These are phyloP conservation scores for Penicillium psychrosexuale DNA, from an alignment of 2,329 filamentous ascomycete species.

Conservation along the genomic window DNA sequence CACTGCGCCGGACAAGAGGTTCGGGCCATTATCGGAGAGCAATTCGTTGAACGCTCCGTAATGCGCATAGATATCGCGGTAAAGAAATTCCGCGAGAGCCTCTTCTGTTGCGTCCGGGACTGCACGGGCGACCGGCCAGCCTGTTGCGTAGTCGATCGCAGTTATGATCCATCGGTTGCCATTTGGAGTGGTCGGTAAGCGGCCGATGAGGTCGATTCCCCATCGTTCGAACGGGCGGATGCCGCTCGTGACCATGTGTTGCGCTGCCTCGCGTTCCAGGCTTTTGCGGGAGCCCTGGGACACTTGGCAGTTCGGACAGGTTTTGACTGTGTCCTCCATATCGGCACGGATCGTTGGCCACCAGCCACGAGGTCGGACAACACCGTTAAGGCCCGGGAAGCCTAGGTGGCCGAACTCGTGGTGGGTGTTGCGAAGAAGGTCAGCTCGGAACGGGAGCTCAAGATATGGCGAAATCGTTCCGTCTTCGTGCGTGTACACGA, in stretches of 20 bases:
- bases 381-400: background rate
- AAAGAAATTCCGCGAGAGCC: too few relatives aligned
- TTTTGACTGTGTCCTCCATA: background rate
- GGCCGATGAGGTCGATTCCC: background rate
- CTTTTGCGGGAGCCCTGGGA: background rate
- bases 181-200: background rate
- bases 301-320: background rate
- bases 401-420: too few relatives aligned
- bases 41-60: background rate
- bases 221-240: background rate
- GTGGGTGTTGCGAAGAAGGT: background rate
- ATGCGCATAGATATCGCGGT: slow-evolving; percentile 1
- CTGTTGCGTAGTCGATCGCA: background rate
- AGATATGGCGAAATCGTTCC: background rate
- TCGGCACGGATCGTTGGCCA: background rate
- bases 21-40: background rate
- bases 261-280: background rate
- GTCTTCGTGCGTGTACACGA: background rate
- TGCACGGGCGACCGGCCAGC: background rate
- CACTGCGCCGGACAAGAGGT: background rate
- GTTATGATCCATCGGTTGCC: background rate
- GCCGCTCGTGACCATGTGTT: background rate
- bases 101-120: background rate
- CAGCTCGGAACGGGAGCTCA: background rate
- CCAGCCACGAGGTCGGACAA: background rate